Conservation (phyloP, 345 rosid species). For the Populus deltoides region DNA sequence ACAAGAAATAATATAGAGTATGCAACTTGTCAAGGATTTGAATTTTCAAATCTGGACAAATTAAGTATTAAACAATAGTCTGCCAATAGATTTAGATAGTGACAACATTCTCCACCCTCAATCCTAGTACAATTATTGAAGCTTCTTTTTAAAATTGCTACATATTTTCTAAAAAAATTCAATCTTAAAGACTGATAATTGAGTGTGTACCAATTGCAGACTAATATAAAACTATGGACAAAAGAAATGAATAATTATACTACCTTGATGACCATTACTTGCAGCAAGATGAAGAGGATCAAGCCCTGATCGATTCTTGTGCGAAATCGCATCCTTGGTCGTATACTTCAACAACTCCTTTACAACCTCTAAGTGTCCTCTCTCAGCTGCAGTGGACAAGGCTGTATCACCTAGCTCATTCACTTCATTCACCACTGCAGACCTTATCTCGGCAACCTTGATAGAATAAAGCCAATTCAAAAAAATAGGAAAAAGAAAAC, state of each 20-base stretch:
- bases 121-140: not conserved
- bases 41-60: not conserved
- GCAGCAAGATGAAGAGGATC: conserved; percentile 82
- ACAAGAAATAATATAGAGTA: not conserved
- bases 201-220: too few relatives aligned
- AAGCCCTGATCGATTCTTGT: conserved; percentile 68
- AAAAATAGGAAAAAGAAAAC: not conserved
- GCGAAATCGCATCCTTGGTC: conserved; percentile 51
- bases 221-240: too few relatives aligned
- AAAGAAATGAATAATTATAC: not conserved
- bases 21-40: not conserved
- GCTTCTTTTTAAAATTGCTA: too few relatives aligned
- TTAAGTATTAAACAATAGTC: not conserved
- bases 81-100: not conserved
- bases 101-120: not conserved
- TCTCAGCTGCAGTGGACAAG: conserved; percentile 75
- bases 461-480: not conserved
- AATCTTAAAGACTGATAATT: too few relatives aligned
- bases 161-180: too few relatives aligned
- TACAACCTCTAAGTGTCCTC: conserved; percentile 76
- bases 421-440: conserved; percentile 76
- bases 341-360: conserved; percentile 62
- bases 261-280: conserved; percentile 81
- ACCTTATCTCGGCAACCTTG: conserved; percentile 66
- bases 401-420: conserved; percentile 96